These are phyloP conservation scores for Tylopilus subfusipes DNA, from an alignment of 768 basidiomycete species.

Conservation along the genomic window DNA sequence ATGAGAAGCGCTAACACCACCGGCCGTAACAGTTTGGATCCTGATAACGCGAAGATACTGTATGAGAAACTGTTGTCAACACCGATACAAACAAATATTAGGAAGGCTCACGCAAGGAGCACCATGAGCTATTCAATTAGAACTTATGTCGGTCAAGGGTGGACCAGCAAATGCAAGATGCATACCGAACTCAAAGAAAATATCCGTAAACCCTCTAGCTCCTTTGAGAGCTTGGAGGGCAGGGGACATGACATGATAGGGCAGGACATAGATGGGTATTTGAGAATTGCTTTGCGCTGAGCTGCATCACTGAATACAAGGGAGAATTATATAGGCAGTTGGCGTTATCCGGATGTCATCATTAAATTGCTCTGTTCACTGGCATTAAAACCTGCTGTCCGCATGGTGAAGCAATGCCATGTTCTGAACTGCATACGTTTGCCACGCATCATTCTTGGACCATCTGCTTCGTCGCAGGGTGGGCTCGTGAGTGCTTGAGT, in stretches of 20 bases:
- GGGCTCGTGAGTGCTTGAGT: conserved; percentile 14
- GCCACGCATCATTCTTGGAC: conserved; percentile 23
- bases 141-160: background rate
- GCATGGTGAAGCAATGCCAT: conserved; percentile 24
- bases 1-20: conserved; percentile 17
- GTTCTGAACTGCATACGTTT: conserved; percentile 22
- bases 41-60: conserved; percentile 8
- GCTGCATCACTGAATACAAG: too few species aligned
- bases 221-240: conserved; percentile 1
- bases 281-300: too few species aligned
- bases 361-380: too few species aligned
- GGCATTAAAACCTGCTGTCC: too few species aligned
- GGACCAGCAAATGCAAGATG: background rate
- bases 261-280: too few species aligned
- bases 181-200: conserved; percentile 17
- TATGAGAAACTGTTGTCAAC: background rate
- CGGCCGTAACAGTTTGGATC: conserved; percentile 2
- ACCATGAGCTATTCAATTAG: conserved; percentile 7
- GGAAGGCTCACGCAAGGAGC: conserved; percentile 16
- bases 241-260: too few species aligned
- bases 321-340: too few species aligned
- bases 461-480: conserved; percentile 24
- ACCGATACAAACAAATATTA: background rate
- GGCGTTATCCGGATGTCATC: too few species aligned
- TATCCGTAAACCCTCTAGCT: conserved; percentile 13